Evolutionary conservation across 306 rosid genomes (phyloP).

Genomic region (Dalbergia oliveri): DNA sequence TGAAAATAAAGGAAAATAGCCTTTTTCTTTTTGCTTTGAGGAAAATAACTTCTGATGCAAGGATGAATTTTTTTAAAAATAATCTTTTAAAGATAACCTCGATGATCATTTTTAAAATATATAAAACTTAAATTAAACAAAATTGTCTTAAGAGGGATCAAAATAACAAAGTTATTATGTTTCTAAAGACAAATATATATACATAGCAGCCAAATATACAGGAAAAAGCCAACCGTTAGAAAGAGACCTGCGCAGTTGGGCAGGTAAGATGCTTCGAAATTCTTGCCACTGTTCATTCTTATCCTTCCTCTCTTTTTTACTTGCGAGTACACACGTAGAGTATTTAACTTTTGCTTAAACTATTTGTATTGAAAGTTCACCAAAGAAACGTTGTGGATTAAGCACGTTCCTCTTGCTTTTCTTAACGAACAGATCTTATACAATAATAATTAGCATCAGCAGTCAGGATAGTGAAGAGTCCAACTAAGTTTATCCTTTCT

Average conservation of each 20-base stretch:
- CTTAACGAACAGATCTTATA: background rate
- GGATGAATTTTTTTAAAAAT: too few relatives aligned
- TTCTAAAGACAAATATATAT: background rate
- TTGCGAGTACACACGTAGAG: background rate
- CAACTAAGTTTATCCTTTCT: background rate
- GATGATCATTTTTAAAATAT: too few relatives aligned
- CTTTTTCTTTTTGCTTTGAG: too few relatives aligned
- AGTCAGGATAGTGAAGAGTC: slow-evolving; percentile 25
- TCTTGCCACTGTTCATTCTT: slow-evolving; percentile 2
- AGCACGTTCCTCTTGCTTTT: background rate
- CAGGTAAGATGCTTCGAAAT: slow-evolving; percentile 10
- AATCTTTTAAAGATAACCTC: too few relatives aligned
- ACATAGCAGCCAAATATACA: too few relatives aligned
- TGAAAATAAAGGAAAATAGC: too few relatives aligned
- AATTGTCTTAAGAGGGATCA: too few relatives aligned
- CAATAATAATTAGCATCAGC: background rate
- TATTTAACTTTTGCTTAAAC: background rate
- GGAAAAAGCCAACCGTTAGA: background rate
- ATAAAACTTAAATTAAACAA: too few relatives aligned
- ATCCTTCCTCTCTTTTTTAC: background rate
- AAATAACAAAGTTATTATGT: background rate
- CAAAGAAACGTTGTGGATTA: background rate
- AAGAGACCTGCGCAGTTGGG: background rate
- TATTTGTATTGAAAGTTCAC: slow-evolving; percentile 11
- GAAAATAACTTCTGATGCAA: too few relatives aligned